Evolutionary conservation across 768 basidiomycete species (phyloP).

Genomic region (Wakefieldia striispora): DNA sequence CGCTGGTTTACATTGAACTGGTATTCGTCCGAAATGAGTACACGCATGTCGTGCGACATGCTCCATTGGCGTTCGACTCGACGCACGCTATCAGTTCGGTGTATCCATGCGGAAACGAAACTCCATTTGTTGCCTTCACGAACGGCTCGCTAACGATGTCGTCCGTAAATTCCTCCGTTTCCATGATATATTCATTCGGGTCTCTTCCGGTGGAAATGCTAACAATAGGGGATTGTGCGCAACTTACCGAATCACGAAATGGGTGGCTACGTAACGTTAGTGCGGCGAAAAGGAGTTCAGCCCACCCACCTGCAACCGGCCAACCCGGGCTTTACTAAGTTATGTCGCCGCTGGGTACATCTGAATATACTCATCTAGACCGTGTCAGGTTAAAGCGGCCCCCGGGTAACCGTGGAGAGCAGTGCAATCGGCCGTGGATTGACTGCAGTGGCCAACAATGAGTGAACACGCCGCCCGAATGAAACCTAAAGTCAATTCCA

Average conservation of each 20-base stretch:
- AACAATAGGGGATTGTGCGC: constrained; percentile 63
- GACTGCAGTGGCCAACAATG: constrained; percentile 54
- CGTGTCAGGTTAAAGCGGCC: constrained; percentile 62
- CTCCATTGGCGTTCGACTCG: constrained; percentile 1
- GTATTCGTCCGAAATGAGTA: constrained; percentile 11
- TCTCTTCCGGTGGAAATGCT: constrained; percentile 65
- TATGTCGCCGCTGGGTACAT: constrained; percentile 7
- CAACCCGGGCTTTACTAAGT: constrained; percentile 1
- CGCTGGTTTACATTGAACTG: constrained; percentile 37
- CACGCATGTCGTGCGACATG: constrained; percentile 11
- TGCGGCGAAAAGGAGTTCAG: constrained; percentile 13
- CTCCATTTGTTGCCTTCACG: constrained; percentile 53
- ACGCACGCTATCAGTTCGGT: constrained; percentile 58
- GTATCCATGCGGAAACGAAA: constrained; percentile 50
- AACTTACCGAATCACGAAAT: constrained; percentile 25
- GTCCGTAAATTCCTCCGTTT: constrained; percentile 51
- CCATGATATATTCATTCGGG: constrained; percentile 53
- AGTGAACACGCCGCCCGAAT: constrained; percentile 40
- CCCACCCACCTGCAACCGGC: constrained; percentile 22
- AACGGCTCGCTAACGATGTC: constrained; percentile 71
- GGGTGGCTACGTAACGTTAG: constrained; percentile 9
- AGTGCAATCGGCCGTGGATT: constrained; percentile 42
- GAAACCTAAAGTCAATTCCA: constrained; percentile 22
- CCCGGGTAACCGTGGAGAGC: neutral
- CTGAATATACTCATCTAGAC: constrained; percentile 48